phyloP scores from a whole-genome alignment of 129 eudicot genomes.

The Centella asiatica region DNA sequence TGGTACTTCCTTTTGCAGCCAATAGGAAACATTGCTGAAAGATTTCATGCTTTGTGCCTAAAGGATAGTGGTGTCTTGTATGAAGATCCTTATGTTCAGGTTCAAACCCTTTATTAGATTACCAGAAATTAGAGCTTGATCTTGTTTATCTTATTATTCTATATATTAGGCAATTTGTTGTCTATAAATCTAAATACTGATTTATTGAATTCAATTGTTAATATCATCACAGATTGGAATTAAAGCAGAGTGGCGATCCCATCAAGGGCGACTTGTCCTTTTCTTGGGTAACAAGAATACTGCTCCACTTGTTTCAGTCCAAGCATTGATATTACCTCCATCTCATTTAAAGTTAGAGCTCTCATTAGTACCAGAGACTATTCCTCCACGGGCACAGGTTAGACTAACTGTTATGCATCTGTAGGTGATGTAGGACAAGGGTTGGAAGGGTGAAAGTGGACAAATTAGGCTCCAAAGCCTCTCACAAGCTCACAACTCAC shows the following conservation, averaged over 20 bases:
- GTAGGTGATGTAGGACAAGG: no score
- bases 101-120: slow-evolving; percentile 11
- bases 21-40: slow-evolving; percentile 70
- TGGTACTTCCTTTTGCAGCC: slow-evolving; percentile 48
- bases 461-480: no score
- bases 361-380: slow-evolving; percentile 80
- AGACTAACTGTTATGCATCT: not conserved
- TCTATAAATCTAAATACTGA: no score
- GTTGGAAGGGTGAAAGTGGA: no score
- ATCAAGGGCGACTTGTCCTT: slow-evolving; percentile 82
- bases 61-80: slow-evolving; percentile 96
- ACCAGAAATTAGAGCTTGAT: not conserved
- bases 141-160: slow-evolving; percentile 2
- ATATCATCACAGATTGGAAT: slow-evolving; percentile 65
- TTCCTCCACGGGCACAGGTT: slow-evolving; percentile 98
- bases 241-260: slow-evolving; percentile 97
- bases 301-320: slow-evolving; percentile 77
- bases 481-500: no score
- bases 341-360: slow-evolving; percentile 70
- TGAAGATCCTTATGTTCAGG: slow-evolving; percentile 96
- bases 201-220: not conserved
- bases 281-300: slow-evolving; percentile 92
- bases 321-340: slow-evolving; percentile 74
- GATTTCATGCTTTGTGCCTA: slow-evolving; percentile 66
- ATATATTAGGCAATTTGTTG: slow-evolving; percentile 2